Evolutionary conservation across 352 stramenopile genomes (phyloP), one percentile per base, ranked within the genome.

Genomic region (Plasmopara viticola): DNA sequence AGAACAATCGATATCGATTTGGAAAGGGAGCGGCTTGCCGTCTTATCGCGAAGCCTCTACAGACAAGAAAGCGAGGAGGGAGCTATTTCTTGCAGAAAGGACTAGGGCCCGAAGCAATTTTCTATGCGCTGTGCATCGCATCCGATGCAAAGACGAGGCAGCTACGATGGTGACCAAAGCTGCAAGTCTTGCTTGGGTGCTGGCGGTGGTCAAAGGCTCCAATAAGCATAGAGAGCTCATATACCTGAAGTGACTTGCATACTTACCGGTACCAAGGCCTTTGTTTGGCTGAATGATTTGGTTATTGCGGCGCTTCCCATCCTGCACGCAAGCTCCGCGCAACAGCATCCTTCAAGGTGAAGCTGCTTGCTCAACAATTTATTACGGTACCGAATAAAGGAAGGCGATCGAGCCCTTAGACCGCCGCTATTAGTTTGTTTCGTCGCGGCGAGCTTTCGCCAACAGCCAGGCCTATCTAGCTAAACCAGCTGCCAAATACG

Each of bases 31-130:
- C 39, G 15, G 29, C 15, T 48, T n/a, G n/a, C 43, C 49, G 53
- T 70, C 62, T 70, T 67, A 67, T 70, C 62, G 53, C 62, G 31
- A 52, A 25, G 50, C 53, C 58, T 70, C 53, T 70, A 66, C 62
- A 48, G 62, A 70, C 62, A 70, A 67, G 58, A 67, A 57, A 44
- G 53, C 46, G 53, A 55, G 51, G 40, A 33, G 40, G 44, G 47
- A 17, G 49, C 43, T 37, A 65, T 58, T 58, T 64, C 49, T 51
- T 60, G 9, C 30, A 46, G 48, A 33, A 37, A 51, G 39, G 48
- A 60, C 33, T 64, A 64, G 60, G 60, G 48, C 15, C 38, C 18
- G 30, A 38, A 31, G 30, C 18, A 43, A 48, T 49, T 49, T 48
- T 38, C 12, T 15, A 15, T 29, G 50, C n/a, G 14, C 33, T 38